These are phyloP conservation scores for Phytopythium cucurbitacearum DNA, from an alignment of 352 stramenopile genomes.

Conservation along the genomic window DNA sequence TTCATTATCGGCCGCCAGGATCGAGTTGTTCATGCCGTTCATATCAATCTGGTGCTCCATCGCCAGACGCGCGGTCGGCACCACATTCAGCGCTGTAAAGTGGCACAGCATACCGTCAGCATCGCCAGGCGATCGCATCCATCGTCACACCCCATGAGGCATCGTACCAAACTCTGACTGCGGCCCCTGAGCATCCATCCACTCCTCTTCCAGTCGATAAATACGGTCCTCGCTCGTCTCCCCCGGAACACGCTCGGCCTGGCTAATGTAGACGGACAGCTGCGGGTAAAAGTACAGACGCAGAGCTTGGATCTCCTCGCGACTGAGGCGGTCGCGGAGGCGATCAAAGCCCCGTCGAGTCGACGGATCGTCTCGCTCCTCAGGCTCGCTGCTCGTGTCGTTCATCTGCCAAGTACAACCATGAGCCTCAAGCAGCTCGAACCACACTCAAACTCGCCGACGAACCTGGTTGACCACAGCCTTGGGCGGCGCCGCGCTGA, in stretches of 20 bases:
- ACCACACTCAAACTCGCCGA: neutral
- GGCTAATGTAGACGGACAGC: constrained; percentile 79
- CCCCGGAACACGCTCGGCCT: constrained; percentile 64
- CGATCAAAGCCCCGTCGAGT: constrained; percentile 69
- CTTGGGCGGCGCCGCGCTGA: constrained; percentile 76
- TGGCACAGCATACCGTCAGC: constrained; percentile 1
- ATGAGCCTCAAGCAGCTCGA: neutral
- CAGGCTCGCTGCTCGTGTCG: constrained; percentile 27
- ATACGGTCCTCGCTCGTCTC: constrained; percentile 86
- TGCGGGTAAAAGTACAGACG: constrained; percentile 87
- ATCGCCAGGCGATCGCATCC: neutral
- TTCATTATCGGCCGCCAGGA: constrained; percentile 84
- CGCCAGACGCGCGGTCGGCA: constrained; percentile 60
- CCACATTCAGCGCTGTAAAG: constrained; percentile 69
- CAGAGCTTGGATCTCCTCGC: constrained; percentile 82
- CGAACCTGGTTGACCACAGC: constrained; percentile 68
- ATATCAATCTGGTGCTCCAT: constrained; percentile 84
- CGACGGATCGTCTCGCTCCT: constrained; percentile 58
- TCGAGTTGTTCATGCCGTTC: constrained; percentile 78
- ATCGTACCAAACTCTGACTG: constrained; percentile 83
- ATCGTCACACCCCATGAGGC: neutral
- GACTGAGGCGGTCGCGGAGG: constrained; percentile 74
- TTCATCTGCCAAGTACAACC: constrained; percentile 6
- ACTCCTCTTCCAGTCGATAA: constrained; percentile 86
- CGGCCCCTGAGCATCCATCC: constrained; percentile 83